These are phyloP conservation scores for Halophytophthora batemanensis DNA, from an alignment of 352 stramenopile genomes.

Conservation along the genomic window DNA sequence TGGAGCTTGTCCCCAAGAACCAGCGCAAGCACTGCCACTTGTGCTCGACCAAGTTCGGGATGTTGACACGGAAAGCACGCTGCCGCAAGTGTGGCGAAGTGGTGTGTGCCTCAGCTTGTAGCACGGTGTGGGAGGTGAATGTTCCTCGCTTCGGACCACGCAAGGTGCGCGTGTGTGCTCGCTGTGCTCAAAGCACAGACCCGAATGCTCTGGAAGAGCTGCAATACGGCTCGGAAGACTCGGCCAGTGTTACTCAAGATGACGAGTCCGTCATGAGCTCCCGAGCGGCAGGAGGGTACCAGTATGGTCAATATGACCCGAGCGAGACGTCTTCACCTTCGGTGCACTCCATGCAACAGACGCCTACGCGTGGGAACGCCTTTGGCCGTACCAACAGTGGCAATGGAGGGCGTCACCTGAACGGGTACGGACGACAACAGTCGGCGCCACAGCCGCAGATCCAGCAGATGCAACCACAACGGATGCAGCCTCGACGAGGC, in stretches of 20 bases:
- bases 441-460: conserved; percentile 10
- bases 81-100: conserved; percentile 78
- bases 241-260: conserved; percentile 28
- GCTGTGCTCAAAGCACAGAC: conserved; percentile 39
- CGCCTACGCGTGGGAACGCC: conserved; percentile 1
- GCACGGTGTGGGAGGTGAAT: conserved; percentile 49
- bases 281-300: conserved; percentile 23
- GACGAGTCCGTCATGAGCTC: conserved; percentile 30
- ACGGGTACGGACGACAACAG: conserved; percentile 7
- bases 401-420: conserved; percentile 10
- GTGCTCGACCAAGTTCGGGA: conserved; percentile 52
- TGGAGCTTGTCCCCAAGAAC: conserved; percentile 62
- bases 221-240: conserved; percentile 23
- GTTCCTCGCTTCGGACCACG: conserved; percentile 40
- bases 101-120: conserved; percentile 54
- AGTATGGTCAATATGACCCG: conserved; percentile 23
- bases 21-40: conserved; percentile 54
- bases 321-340: conserved; percentile 21
- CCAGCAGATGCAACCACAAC: conserved; percentile 8
- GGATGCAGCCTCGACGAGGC: not conserved
- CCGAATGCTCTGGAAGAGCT: conserved; percentile 24
- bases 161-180: conserved; percentile 61
- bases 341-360: conserved; percentile 2
- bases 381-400: conserved; percentile 14
- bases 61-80: conserved; percentile 58